Evolutionary conservation across 1,139 yeast genomes (phyloP).

Genomic region (Geotrichum siamense): DNA sequence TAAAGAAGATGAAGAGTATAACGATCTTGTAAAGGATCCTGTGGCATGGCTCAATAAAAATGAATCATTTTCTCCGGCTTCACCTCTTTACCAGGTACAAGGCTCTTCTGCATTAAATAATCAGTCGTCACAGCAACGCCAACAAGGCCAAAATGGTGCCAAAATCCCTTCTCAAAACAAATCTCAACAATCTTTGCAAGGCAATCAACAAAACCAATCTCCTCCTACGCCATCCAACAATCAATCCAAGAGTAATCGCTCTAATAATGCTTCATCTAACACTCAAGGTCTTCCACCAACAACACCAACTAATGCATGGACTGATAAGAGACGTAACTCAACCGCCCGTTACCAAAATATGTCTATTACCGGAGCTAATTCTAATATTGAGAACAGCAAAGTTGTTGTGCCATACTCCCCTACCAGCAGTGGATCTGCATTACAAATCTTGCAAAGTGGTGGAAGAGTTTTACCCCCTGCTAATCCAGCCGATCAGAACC

Average conservation of each 20-base stretch:
- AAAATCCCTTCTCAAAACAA: conserved; percentile 4
- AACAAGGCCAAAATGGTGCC: background rate
- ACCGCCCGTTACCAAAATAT: conserved; percentile 17
- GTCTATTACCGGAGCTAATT: conserved; percentile 6
- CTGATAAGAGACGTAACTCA: conserved; percentile 15
- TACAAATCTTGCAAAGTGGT: conserved; percentile 34
- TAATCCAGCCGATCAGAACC: conserved; percentile 97
- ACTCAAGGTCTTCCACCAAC: conserved; percentile 7
- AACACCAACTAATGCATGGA: conserved; percentile 14
- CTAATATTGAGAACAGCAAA: conserved; percentile 17
- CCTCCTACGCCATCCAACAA: conserved; percentile 12
- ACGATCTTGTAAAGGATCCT: conserved; percentile 31
- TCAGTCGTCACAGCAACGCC: conserved; percentile 1
- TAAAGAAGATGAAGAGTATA: conserved; percentile 30
- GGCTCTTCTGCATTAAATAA: conserved; percentile 1
- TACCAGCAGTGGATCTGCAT: conserved; percentile 31
- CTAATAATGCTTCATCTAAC: conserved; percentile 5
- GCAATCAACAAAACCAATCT: conserved; percentile 8
- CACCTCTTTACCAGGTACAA: conserved; percentile 31
- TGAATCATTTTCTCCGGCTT: conserved; percentile 19
- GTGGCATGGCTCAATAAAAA: conserved; percentile 25
- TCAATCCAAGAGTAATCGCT: conserved; percentile 3
- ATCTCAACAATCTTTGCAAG: conserved; percentile 6
- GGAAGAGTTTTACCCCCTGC: conserved; percentile 81
- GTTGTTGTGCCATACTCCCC: conserved; percentile 28